Conservation (phyloP, 352 stramenopile species). For the Globisporangium sylvaticum region DNA sequence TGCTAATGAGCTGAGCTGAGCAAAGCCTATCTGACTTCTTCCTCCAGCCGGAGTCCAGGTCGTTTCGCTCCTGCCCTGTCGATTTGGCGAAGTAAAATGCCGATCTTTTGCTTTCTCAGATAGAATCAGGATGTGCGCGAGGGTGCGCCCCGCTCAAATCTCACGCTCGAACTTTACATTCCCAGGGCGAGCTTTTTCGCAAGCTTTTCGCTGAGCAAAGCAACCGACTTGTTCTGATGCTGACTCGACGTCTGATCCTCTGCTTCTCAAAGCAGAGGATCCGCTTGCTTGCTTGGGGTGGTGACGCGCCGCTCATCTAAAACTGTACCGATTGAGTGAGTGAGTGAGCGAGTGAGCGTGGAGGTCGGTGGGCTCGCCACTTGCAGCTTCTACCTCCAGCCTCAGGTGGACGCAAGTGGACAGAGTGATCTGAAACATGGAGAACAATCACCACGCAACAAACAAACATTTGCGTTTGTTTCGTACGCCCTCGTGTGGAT, state of each 20-base stretch:
- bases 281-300: neutral
- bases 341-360: neutral
- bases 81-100: conserved; percentile 2
- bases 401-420: neutral
- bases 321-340: neutral
- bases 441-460: neutral
- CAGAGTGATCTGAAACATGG: neutral
- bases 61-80: neutral
- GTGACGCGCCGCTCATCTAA: neutral
- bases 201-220: neutral
- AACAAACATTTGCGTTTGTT: no score
- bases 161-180: conserved; percentile 7
- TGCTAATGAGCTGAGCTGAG: neutral
- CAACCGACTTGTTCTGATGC: conserved; percentile 6
- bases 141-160: conserved; percentile 1
- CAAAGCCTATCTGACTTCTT: neutral
- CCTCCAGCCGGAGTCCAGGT: neutral
- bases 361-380: neutral
- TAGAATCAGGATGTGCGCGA: neutral
- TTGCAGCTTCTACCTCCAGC: neutral
- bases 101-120: neutral
- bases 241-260: conserved; percentile 8
- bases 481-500: no score
- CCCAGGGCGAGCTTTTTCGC: neutral
- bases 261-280: neutral